These are phyloP conservation scores for Aspergillus ustus DNA, from an alignment of 2,329 filamentous ascomycete species.

Conservation along the genomic window DNA sequence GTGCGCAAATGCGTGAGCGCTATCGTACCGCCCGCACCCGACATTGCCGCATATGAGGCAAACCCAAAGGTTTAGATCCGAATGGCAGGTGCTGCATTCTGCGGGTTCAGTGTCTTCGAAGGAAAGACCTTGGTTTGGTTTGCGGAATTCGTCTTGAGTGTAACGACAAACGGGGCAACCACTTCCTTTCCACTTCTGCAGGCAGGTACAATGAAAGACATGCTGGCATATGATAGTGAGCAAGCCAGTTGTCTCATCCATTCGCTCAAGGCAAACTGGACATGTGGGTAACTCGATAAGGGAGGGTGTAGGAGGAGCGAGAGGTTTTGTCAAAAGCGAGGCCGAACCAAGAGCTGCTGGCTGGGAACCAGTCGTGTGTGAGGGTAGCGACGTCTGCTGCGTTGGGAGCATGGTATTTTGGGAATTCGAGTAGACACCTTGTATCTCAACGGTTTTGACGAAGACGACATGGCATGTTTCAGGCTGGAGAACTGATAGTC, in stretches of 20 bases:
- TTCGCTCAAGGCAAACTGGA: slow-evolving; percentile 92
- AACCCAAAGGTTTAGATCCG: slow-evolving; percentile 85
- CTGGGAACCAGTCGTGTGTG: slow-evolving; percentile 32
- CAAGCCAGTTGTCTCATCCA: slow-evolving; percentile 95
- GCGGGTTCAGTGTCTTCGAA: slow-evolving; percentile 58
- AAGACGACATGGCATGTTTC: slow-evolving; percentile 96
- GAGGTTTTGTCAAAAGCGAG: slow-evolving; percentile 62
- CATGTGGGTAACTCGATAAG: slow-evolving; percentile 93
- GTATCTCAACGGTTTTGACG: slow-evolving; percentile 87
- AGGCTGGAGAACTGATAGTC: slow-evolving; percentile 58
- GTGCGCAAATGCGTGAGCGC: slow-evolving; percentile 89
- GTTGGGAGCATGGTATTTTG: slow-evolving; percentile 30
- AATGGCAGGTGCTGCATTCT: slow-evolving; percentile 80
- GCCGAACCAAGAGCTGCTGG: slow-evolving; percentile 43
- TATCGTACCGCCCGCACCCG: slow-evolving; percentile 92
- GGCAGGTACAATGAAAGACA: slow-evolving; percentile 94
- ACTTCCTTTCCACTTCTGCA: slow-evolving; percentile 93
- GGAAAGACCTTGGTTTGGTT: slow-evolving; percentile 51
- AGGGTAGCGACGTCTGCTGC: slow-evolving; percentile 62
- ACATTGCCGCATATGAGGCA: slow-evolving; percentile 92
- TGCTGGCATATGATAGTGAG: slow-evolving; percentile 97
- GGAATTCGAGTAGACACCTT: slow-evolving; percentile 59
- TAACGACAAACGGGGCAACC: slow-evolving; percentile 96
- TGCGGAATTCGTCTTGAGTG: slow-evolving; percentile 66
- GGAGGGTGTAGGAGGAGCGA: slow-evolving; percentile 77